Evolutionary conservation across 148 eudicot species (phyloP), one percentile per base, ranked within the genome.

Genomic region (Amaranthus palmeri): DNA sequence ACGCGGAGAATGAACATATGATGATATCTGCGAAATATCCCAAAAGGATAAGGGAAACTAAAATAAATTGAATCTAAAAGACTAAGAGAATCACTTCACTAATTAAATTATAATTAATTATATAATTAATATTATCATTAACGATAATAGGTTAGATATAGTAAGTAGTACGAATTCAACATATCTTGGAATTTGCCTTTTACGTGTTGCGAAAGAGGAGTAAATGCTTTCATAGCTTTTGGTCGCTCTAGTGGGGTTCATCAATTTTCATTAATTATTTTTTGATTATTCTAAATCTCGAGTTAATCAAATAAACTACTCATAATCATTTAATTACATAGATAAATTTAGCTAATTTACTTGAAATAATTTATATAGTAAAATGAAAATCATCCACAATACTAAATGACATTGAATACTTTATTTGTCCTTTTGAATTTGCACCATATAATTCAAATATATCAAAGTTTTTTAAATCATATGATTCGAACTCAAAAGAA

Each of bases 201-300:
- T 56, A 57, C 53, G 12, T 57, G 54, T 14, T 70, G 73, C 73
- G 50, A 70, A 70, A 57, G 73, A 4, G 60, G 41, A 70, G 64
- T 15, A 56, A 54, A 54, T 68, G 54, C 54, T 8, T 7, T 57
- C 0, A 8, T 46, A 54, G 61, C 63, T 70, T 70, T 70, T 70
- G 73, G 73, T 46, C 73, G 58, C 73, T 53, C 4, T 2, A 70
- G 73, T 70, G 73, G 73, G 64, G 44, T 70, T 70, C 64, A 70
- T 45, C 54, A 10, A 65, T 14, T 65, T 48, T 25, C 36, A 43
- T 17, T 17, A 18, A 48, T 18, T 65, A 44, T 10, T 55, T 69
- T 69, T n/a, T 25, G 2, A 25, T 25, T 25, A 25, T 25, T 25
- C 36, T 25, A n/a, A n/a, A n/a, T n/a, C n/a, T n/a, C n/a, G n/a